Evolutionary conservation across 2,329 filamentous ascomycete species (phyloP).

Genomic region (Grosmannia serpens): DNA sequence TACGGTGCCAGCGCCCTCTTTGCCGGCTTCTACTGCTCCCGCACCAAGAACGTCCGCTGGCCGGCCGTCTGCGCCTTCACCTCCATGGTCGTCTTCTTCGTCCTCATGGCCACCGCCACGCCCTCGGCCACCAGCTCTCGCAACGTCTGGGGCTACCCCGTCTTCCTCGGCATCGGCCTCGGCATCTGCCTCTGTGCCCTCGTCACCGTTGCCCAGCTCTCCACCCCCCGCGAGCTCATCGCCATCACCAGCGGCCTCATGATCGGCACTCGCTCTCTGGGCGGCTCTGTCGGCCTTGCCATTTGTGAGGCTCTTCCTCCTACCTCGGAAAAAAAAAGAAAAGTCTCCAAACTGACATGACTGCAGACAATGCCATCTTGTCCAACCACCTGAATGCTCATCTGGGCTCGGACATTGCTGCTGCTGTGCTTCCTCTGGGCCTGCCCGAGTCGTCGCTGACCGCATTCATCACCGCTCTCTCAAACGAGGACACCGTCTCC

Average conservation of each 20-base stretch:
- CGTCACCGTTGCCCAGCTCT: conserved; percentile 20
- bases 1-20: conserved; percentile 19
- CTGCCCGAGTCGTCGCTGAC: conserved; percentile 2
- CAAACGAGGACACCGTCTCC: background rate
- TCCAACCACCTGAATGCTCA: background rate
- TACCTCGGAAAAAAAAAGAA: background rate
- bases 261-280: conserved; percentile 28
- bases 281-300: conserved; percentile 37
- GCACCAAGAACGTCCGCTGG: conserved; percentile 17
- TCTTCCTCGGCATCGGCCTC: conserved; percentile 4
- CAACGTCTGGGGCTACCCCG: conserved; percentile 24
- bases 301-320: conserved; percentile 16
- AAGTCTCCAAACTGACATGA: too few species aligned
- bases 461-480: background rate
- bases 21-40: conserved; percentile 21
- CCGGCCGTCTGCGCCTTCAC: conserved; percentile 16
- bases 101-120: conserved; percentile 20
- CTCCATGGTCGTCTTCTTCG: conserved; percentile 18
- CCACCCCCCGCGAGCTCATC: conserved; percentile 25
- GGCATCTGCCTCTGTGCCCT: conserved; percentile 11
- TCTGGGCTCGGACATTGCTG: conserved; percentile 2
- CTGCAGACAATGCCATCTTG: conserved; percentile 19
- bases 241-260: conserved; percentile 19
- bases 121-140: conserved; percentile 10
- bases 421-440: conserved; percentile 4